These are phyloP conservation scores for Collybia mongolica DNA, from an alignment of 768 basidiomycete genomes.

Conservation along the genomic window DNA sequence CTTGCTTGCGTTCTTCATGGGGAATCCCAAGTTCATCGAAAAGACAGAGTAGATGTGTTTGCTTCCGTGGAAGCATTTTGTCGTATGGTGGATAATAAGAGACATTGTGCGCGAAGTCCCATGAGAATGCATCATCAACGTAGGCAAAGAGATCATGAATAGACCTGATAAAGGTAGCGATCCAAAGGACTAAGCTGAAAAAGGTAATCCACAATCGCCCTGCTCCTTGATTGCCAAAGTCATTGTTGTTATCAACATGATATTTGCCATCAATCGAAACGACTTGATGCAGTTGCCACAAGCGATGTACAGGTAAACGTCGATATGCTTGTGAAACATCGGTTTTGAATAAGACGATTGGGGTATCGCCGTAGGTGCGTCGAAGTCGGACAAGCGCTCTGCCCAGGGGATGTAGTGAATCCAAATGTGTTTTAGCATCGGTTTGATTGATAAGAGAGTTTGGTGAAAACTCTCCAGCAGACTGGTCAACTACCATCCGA, in stretches of 20 bases:
- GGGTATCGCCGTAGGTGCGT: neutral
- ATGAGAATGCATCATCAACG: conserved; percentile 28
- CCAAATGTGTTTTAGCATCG: conserved; percentile 9
- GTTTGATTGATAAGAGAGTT: conserved; percentile 22
- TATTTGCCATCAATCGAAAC: conserved; percentile 22
- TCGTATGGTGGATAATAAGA: conserved; percentile 26
- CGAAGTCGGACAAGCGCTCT: conserved; percentile 5
- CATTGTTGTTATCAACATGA: conserved; percentile 29
- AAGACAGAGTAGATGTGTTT: conserved; percentile 10
- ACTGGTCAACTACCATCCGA: conserved; percentile 36
- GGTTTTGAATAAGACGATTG: conserved; percentile 30
- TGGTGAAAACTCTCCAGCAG: conserved; percentile 20
- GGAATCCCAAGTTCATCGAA: conserved; percentile 41
- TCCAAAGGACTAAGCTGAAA: conserved; percentile 31
- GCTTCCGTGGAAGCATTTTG: neutral
- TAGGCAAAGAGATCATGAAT: conserved; percentile 25
- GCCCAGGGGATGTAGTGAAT: conserved; percentile 14
- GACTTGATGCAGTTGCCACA: conserved; percentile 31
- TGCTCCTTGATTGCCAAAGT: conserved; percentile 28
- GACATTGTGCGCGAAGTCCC: conserved; percentile 20
- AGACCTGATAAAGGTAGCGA: conserved; percentile 16
- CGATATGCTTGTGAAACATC: conserved; percentile 36
- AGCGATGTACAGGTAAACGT: conserved; percentile 26
- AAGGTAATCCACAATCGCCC: conserved; percentile 24
- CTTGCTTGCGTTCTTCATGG: conserved; percentile 38